phyloP scores from a whole-genome alignment of 2,329 filamentous ascomycete species.

The Pseudocercospora fuligena region DNA sequence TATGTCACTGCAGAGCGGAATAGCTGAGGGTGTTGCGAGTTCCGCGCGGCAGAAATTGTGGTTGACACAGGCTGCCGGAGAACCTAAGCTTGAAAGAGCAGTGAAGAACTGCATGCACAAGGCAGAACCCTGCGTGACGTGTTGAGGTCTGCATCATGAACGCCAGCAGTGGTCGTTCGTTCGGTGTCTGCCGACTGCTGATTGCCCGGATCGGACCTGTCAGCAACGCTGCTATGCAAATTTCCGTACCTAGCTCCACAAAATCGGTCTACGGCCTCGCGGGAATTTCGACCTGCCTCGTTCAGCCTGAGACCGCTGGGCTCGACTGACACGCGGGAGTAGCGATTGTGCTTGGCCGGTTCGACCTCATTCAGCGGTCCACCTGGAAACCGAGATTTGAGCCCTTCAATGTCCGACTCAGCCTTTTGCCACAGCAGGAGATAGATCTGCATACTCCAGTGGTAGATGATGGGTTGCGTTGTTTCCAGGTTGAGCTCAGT shows the following conservation, averaged over 20 bases:
- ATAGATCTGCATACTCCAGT: background rate
- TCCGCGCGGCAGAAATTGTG: conserved; percentile 26
- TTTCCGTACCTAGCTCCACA: conserved; percentile 16
- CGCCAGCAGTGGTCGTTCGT: conserved; percentile 23
- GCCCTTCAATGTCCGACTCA: background rate
- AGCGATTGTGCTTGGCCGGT: background rate
- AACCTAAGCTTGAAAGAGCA: conserved; percentile 10
- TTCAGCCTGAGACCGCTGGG: background rate
- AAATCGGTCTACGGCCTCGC: background rate
- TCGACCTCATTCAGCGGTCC: background rate
- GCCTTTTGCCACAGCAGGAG: background rate
- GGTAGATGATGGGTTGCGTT: background rate
- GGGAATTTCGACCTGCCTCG: background rate
- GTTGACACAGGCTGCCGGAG: conserved; percentile 23
- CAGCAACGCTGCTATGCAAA: conserved; percentile 23
- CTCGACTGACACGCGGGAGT: background rate
- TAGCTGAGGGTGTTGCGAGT: conserved; percentile 18
- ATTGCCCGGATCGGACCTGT: conserved; percentile 29
- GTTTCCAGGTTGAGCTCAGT: conserved; percentile 26
- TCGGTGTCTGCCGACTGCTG: conserved; percentile 20
- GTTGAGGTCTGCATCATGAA: conserved; percentile 20
- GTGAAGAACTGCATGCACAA: conserved; percentile 7
- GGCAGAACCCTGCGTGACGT: conserved; percentile 21
- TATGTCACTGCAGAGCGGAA: conserved; percentile 27
- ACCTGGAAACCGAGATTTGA: background rate